These are phyloP conservation scores for Adenanthera pavonina DNA, from an alignment of 306 rosid species.

Conservation along the genomic window DNA sequence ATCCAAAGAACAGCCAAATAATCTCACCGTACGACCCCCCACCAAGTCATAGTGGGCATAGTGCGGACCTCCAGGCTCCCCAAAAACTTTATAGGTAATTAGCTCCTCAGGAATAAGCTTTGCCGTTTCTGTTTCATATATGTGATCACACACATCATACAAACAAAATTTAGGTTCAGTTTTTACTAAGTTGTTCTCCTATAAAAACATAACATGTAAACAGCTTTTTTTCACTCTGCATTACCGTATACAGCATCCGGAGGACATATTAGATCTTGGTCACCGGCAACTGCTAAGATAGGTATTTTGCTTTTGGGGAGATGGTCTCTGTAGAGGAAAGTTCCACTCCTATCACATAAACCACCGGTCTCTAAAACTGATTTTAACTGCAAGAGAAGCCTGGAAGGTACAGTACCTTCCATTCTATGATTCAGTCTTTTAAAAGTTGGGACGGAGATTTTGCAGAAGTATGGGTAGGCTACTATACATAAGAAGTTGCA, in stretches of 20 bases:
- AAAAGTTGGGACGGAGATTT: neutral
- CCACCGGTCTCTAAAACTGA: conserved; percentile 74
- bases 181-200: neutral
- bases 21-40: conserved; percentile 80
- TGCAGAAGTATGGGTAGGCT: neutral
- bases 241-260: conserved; percentile 94
- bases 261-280: conserved; percentile 82
- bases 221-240: neutral
- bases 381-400: conserved; percentile 76
- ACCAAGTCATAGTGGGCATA: conserved; percentile 91
- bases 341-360: conserved; percentile 71
- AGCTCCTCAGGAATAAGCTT: conserved; percentile 72
- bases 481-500: conserved; percentile 15
- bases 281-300: conserved; percentile 84
- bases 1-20: conserved; percentile 1
- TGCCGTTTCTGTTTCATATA: conserved; percentile 70
- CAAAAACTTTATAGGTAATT: conserved; percentile 74
- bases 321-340: conserved; percentile 75
- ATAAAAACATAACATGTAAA: neutral
- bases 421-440: conserved; percentile 22
- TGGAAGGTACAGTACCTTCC: conserved; percentile 85
- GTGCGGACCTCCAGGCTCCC: conserved; percentile 81
- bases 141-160: conserved; percentile 25
- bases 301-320: conserved; percentile 70
- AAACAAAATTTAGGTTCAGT: neutral